Percentiles rank a stretch among this genome's conserved stretches.
phyloP scores from a whole-genome alignment of 2,329 filamentous ascomycete genomes.

The Apiospora saccharicola region DNA sequence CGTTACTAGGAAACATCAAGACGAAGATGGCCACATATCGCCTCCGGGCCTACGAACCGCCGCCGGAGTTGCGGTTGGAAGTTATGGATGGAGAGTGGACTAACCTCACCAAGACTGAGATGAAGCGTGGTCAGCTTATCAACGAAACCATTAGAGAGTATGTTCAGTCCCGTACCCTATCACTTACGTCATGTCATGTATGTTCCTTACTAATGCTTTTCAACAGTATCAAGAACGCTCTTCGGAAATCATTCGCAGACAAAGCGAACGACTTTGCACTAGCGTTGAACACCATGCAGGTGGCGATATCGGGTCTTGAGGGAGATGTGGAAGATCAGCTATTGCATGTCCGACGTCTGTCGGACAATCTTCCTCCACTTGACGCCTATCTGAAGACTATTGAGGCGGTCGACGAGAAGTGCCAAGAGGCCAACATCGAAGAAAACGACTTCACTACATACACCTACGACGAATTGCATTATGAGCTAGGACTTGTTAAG shows the following conservation, averaged over 20 bases:
- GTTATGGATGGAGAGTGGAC: constrained; percentile 85
- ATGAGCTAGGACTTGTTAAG: constrained; percentile 91
- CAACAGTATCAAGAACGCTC: constrained; percentile 86
- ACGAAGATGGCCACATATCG: constrained; percentile 97
- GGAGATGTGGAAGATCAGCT: constrained; percentile 96
- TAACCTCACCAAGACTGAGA: constrained; percentile 81
- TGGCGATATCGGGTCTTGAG: constrained; percentile 95
- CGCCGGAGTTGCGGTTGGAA: constrained; percentile 81
- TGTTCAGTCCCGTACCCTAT: constrained; percentile 41
- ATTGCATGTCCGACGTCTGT: constrained; percentile 83
- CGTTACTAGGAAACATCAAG: constrained; percentile 96
- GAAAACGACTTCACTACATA: constrained; percentile 99
- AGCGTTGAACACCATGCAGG: constrained; percentile 91
- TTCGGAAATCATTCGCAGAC: constrained; percentile 92
- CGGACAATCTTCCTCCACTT: constrained; percentile 85
- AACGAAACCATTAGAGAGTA: constrained; percentile 97
- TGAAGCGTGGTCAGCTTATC: constrained; percentile 88
- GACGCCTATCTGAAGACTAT: constrained; percentile 92
- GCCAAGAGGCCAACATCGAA: constrained; percentile 95
- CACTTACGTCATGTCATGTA: constrained; percentile 6
- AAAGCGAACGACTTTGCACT: constrained; percentile 98
- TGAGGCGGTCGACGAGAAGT: constrained; percentile 84
- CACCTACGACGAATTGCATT: constrained; percentile 93
- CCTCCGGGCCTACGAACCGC: constrained; percentile 88
- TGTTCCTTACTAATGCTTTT: constrained; percentile 34